Evolutionary conservation across 108 stramenopile species (phyloP).

Genomic region (Mediolabrus comicus): DNA sequence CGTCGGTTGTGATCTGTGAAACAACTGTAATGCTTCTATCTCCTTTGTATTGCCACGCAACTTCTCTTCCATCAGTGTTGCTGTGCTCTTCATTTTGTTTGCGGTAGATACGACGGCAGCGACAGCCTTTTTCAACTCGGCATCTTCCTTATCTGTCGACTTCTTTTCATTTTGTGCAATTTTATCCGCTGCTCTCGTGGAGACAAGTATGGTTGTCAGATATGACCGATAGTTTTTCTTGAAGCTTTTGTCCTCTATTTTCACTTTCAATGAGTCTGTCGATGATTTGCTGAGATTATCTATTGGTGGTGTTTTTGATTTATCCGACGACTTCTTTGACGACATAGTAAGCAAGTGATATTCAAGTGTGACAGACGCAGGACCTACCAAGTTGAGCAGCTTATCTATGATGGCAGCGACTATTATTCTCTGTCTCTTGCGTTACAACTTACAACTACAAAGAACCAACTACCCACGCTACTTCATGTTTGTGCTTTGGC

Average conservation of each 20-base stretch:
- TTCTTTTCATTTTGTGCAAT: not conserved
- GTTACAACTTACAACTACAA: too few relatives aligned
- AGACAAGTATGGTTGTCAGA: not conserved
- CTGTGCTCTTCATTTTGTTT: not conserved
- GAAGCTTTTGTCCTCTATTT: not conserved
- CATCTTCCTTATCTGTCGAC: not conserved
- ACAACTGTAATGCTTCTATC: slow-evolving; percentile 25
- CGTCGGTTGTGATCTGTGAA: slow-evolving; percentile 23
- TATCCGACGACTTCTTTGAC: not conserved
- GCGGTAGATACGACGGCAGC: not conserved
- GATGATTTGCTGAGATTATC: not conserved
- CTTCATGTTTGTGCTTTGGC: too few relatives aligned
- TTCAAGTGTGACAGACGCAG: not conserved
- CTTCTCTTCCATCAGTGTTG: slow-evolving; percentile 22
- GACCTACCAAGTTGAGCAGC: too few relatives aligned
- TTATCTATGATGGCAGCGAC: too few relatives aligned
- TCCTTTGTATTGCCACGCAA: slow-evolving; percentile 40
- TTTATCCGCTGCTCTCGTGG: not conserved
- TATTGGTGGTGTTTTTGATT: not conserved
- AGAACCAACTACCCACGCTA: too few relatives aligned
- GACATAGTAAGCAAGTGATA: not conserved
- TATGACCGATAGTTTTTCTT: not conserved
- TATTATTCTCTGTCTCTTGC: too few relatives aligned
- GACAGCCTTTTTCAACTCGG: not conserved
- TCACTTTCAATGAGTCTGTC: not conserved